Base-by-base conservation (phyloP, 2,329 filamentous ascomycete species). In the Lasiodiplodia hormozganensis region DNA sequence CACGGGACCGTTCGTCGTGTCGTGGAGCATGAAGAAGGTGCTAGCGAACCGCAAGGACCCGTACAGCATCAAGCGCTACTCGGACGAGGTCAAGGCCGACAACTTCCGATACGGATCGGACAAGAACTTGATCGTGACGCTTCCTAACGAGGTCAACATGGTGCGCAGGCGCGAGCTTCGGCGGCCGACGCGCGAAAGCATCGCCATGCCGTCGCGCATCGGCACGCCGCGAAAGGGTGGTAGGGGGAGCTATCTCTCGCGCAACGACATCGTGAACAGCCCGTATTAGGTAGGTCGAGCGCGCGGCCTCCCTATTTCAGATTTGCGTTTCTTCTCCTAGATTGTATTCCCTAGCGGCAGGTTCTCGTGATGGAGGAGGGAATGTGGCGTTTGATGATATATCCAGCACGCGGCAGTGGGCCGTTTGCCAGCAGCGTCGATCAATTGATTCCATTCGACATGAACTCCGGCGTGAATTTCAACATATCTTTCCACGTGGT, bases 81-180 rank as follows among this genome's bases (percentile, higher is more conserved):
- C 89, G 0, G 96, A 99, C 75, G 92, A 97, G 71, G 94, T 99
- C 77, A 97, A 96, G 85, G 96, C 96, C 4, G 96, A 99, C 79
- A 97, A 99, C 79, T 99, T 99, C 89, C 94, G 96, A 75, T 99
- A 94, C 76, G 95, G 95, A 57, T 94, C 91, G 5, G 96, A 99
- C 80, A 97, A 97, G 87, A 97, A 97, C 75, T 93, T 99, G 74
- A 97, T 99, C 75, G 95, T 99, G 43, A 96, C 96, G 0, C 84
- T 99, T 71, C 94, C 96, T 2, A 97, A 99, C 77, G 94, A 98
- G 79, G 96, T 99, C 73, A 96, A 97, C 80, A 98, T 98, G 94
- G 93, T 99, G 14, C 91, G 90, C 56, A 94, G 95, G 80, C 88
- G 91, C 74, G 90, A 89, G 68, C 87, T 99, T 76, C 93, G 93